Conservation (phyloP, 495 filamentous ascomycete species). For the Sporormia fimetaria region DNA sequence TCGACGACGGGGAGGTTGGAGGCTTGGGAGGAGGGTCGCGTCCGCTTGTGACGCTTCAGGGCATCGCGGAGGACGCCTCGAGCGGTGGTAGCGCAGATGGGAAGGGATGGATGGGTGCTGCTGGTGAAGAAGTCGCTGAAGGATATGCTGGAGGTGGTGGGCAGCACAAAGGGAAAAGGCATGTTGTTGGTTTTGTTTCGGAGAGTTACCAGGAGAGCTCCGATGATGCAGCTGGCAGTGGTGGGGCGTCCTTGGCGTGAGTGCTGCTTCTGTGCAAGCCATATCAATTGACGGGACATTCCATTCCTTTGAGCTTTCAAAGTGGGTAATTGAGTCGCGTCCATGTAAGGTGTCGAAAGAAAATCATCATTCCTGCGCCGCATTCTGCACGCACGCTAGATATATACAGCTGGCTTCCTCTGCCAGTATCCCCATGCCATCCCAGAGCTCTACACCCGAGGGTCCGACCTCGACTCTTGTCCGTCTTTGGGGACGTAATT, state of each 20-base stretch:
- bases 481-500: slow-evolving; percentile 55
- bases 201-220: not conserved
- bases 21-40: slow-evolving; percentile 53
- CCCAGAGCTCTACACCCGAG: no score
- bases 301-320: no score
- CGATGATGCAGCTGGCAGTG: not conserved
- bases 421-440: no score
- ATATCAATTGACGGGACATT: no score
- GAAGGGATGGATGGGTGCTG: slow-evolving; percentile 71
- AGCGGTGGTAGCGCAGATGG: slow-evolving; percentile 60
- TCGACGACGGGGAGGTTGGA: slow-evolving; percentile 56
- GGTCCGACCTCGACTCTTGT: no score
- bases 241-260: slow-evolving; percentile 1
- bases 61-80: slow-evolving; percentile 66
- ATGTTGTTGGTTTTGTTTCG: slow-evolving; percentile 35
- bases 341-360: no score
- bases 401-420: no score
- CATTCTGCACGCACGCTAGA: no score
- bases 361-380: no score
- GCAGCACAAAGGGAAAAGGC: slow-evolving; percentile 75
- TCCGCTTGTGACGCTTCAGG: slow-evolving; percentile 72
- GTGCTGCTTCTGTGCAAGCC: no score
- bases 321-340: no score
- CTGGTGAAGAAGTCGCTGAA: slow-evolving; percentile 56
- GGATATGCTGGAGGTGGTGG: slow-evolving; percentile 72